Percentiles rank a stretch among this genome's conserved stretches.
These are phyloP conservation scores for Penicillium sp. DNA, from an alignment of 2,329 filamentous ascomycete genomes.

Conservation along the genomic window DNA sequence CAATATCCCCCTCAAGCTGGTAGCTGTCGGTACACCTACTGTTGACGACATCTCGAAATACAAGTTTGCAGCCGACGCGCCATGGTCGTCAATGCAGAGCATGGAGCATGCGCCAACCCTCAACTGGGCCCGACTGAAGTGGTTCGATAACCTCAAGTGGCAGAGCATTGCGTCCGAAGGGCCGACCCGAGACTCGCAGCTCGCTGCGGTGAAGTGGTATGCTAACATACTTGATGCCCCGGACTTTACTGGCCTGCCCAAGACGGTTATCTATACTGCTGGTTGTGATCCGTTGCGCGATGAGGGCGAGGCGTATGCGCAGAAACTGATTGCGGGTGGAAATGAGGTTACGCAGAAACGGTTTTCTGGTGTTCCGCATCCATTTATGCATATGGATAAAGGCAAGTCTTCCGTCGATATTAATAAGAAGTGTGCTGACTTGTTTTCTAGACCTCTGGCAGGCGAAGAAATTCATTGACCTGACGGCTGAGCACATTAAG, in stretches of 20 bases:
- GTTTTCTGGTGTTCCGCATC: slow-evolving; percentile 50
- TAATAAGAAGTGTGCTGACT: neutral
- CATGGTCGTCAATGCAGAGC: slow-evolving; percentile 42
- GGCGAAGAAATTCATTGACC: slow-evolving; percentile 30
- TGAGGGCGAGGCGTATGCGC: slow-evolving; percentile 50
- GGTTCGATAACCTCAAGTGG: slow-evolving; percentile 40
- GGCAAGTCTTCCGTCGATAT: too few relatives aligned
- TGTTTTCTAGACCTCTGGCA: slow-evolving; percentile 23
- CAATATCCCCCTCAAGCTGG: slow-evolving; percentile 37
- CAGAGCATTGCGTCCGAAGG: slow-evolving; percentile 22
- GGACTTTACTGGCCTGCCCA: slow-evolving; percentile 33
- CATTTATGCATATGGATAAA: slow-evolving; percentile 51
- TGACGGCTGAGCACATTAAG: slow-evolving; percentile 21
- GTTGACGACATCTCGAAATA: slow-evolving; percentile 44
- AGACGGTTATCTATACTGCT: slow-evolving; percentile 45
- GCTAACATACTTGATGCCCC: slow-evolving; percentile 38
- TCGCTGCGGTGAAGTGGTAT: slow-evolving; percentile 29
- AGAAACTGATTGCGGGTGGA: slow-evolving; percentile 44
- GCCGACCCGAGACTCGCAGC: slow-evolving; percentile 16
- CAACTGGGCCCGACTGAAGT: slow-evolving; percentile 45
- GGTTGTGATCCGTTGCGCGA: slow-evolving; percentile 49
- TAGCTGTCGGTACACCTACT: slow-evolving; percentile 42
- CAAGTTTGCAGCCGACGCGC: slow-evolving; percentile 36
- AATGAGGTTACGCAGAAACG: slow-evolving; percentile 47
- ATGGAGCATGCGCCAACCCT: slow-evolving; percentile 46